These are phyloP conservation scores for Botrytis elliptica DNA, from an alignment of 2,329 filamentous ascomycete genomes.

Conservation along the genomic window DNA sequence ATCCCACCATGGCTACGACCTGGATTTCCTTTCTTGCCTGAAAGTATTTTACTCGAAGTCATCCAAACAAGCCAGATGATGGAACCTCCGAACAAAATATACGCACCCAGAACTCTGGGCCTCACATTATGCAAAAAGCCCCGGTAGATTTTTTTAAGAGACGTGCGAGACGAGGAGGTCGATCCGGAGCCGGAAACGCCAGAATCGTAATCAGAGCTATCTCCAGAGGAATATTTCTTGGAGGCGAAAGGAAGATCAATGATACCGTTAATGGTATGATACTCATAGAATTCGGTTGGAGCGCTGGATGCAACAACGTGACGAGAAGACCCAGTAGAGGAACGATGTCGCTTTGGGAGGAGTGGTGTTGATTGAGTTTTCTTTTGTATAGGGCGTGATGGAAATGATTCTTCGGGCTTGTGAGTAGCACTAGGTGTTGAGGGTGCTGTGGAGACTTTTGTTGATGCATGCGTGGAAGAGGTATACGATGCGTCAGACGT, in stretches of 20 bases:
- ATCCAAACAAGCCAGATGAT: constrained; percentile 5
- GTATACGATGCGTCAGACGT: background rate
- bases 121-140: background rate
- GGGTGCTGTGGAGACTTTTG: background rate
- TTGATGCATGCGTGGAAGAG: background rate
- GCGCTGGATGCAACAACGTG: too few species aligned
- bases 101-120: background rate
- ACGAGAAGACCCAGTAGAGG: background rate
- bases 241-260: too few species aligned
- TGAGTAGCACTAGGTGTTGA: background rate
- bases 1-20: background rate
- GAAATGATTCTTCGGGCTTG: background rate
- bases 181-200: background rate
- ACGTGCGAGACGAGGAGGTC: too few species aligned
- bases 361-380: background rate
- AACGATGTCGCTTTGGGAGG: background rate
- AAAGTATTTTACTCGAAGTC: background rate
- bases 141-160: background rate
- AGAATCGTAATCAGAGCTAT: background rate
- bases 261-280: background rate
- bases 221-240: background rate
- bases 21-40: too few species aligned
- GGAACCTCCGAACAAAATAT: background rate
- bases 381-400: background rate
- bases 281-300: background rate